phyloP scores from a whole-genome alignment of 2,329 filamentous ascomycete genomes.

The Raffaelea albimanens region DNA sequence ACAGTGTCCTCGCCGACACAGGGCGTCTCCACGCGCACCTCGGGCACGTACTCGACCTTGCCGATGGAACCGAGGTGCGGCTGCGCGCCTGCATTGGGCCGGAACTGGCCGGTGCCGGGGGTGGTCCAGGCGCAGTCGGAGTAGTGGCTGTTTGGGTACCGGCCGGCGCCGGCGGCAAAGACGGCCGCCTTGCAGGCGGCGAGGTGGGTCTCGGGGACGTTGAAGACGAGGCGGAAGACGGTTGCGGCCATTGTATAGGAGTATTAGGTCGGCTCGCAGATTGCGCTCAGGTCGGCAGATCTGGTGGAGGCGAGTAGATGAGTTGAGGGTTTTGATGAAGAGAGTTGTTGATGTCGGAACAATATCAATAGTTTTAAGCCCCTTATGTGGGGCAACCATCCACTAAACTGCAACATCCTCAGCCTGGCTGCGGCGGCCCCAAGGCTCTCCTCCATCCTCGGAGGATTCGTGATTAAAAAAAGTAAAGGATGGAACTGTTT shows the following conservation, averaged over 20 bases:
- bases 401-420: too few relatives aligned
- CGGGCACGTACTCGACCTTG: slow-evolving; percentile 47
- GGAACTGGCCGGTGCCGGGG: slow-evolving; percentile 55
- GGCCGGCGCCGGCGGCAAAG: slow-evolving; percentile 48
- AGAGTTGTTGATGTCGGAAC: too few relatives aligned
- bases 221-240: slow-evolving; percentile 34
- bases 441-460: too few relatives aligned
- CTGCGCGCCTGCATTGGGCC: slow-evolving; percentile 50
- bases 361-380: too few relatives aligned
- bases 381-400: too few relatives aligned
- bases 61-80: slow-evolving; percentile 49
- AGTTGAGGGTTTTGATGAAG: too few relatives aligned
- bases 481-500: too few relatives aligned
- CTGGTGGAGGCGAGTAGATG: too few relatives aligned
- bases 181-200: slow-evolving; percentile 44
- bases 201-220: slow-evolving; percentile 34
- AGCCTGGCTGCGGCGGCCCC: too few relatives aligned
- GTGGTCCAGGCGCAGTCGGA: slow-evolving; percentile 44
- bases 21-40: slow-evolving; percentile 54
- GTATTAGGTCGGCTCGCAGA: too few relatives aligned
- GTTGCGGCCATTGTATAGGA: not conserved
- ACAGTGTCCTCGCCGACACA: slow-evolving; percentile 50
- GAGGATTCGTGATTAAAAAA: too few relatives aligned
- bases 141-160: slow-evolving; percentile 41
- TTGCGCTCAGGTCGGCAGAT: too few relatives aligned